phyloP scores from a whole-genome alignment of 164 flowering plant species.

The Cinnamomum chago region DNA sequence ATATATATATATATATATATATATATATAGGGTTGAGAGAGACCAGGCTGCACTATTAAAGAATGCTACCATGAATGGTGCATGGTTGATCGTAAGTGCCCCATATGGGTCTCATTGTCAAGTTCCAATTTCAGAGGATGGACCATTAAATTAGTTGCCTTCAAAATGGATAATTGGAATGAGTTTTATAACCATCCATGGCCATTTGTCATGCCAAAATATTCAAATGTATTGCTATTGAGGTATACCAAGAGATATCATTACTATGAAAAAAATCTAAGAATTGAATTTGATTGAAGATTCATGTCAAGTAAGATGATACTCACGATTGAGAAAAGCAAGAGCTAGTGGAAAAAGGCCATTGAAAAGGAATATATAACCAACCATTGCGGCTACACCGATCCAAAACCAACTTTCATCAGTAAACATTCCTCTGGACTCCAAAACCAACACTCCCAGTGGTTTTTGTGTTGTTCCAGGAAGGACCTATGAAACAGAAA shows the following conservation, averaged over 20 bases:
- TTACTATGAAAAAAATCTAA: neutral
- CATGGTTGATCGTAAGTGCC: too few species aligned
- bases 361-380: conserved; percentile 31
- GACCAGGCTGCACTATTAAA: too few species aligned
- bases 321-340: conserved; percentile 29
- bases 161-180: too few species aligned
- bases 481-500: too few species aligned
- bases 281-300: neutral
- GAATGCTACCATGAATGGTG: too few species aligned
- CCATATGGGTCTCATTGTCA: too few species aligned
- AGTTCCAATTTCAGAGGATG: too few species aligned
- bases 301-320: neutral
- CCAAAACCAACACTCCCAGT: conserved; percentile 23
- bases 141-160: too few species aligned
- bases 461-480: neutral
- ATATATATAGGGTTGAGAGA: too few species aligned
- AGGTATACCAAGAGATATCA: too few species aligned
- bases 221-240: neutral
- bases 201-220: neutral
- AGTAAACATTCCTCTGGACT: conserved; percentile 14
- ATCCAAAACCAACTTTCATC: conserved; percentile 32
- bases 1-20: too few species aligned
- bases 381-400: conserved; percentile 27
- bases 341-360: conserved; percentile 27
- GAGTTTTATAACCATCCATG: neutral